phyloP scores from a whole-genome alignment of 2,329 filamentous ascomycete species.

The Alternaria longipes region DNA sequence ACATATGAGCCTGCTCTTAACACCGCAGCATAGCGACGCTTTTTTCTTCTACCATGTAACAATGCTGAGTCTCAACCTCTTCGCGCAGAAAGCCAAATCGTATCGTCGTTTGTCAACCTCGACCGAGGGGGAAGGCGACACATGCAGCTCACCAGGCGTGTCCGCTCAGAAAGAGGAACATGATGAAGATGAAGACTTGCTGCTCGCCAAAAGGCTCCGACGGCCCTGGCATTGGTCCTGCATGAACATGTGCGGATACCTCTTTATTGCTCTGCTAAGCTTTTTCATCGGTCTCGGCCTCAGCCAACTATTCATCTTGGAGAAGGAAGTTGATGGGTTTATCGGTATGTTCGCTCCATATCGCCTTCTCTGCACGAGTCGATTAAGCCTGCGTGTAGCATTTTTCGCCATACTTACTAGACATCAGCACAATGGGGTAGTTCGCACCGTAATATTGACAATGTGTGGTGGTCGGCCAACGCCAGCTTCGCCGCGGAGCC shows the following conservation, averaged over 20 bases:
- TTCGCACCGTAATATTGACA: constrained; percentile 6
- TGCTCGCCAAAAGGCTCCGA: neutral
- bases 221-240: neutral
- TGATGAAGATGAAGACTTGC: neutral
- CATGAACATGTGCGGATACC: constrained; percentile 2
- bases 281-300: constrained; percentile 5
- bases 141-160: neutral
- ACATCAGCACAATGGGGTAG: constrained; percentile 10
- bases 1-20: neutral
- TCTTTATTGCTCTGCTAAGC: constrained; percentile 5
- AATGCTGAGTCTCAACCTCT: constrained; percentile 15
- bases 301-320: constrained; percentile 2
- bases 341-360: constrained; percentile 1
- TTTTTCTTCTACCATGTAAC: neutral
- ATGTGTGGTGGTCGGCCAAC: constrained; percentile 15
- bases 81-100: neutral
- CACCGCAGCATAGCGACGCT: neutral
- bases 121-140: neutral
- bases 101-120: constrained; percentile 9
- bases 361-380: neutral
- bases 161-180: neutral
- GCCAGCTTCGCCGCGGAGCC: constrained; percentile 61
- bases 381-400: no score
- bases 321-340: constrained; percentile 15
- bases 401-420: neutral